Conservation (phyloP, 768 basidiomycete genomes). For the Boletus eberwhitei region DNA sequence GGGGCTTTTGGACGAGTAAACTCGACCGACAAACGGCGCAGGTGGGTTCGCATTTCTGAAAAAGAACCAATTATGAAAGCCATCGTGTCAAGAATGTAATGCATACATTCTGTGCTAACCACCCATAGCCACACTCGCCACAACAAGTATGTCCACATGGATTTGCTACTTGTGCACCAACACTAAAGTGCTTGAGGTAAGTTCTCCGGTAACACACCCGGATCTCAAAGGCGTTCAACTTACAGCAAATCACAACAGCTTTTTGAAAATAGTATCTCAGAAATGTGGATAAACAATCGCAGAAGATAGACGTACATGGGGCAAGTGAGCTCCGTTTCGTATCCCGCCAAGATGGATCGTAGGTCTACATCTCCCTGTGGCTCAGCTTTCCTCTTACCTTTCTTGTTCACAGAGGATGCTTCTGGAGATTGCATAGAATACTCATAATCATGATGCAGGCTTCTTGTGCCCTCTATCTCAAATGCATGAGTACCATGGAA, state of each 20-base stretch:
- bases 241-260: slow-evolving; percentile 76
- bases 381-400: slow-evolving; percentile 44
- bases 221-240: slow-evolving; percentile 22
- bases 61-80: not conserved
- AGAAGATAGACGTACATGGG: slow-evolving; percentile 56
- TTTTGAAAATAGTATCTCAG: slow-evolving; percentile 20
- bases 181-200: slow-evolving; percentile 38
- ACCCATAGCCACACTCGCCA: slow-evolving; percentile 61
- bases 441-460: not conserved
- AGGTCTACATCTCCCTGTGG: slow-evolving; percentile 22
- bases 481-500: slow-evolving; percentile 6
- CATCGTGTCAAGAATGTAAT: not conserved
- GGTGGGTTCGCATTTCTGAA: slow-evolving; percentile 40
- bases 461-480: not conserved
- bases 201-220: not conserved
- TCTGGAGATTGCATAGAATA: slow-evolving; percentile 4
- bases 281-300: not conserved
- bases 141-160: slow-evolving; percentile 77
- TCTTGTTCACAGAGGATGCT: slow-evolving; percentile 28
- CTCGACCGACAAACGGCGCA: slow-evolving; percentile 61
- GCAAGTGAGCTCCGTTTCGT: slow-evolving; percentile 66
- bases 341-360: slow-evolving; percentile 38
- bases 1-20: slow-evolving; percentile 38
- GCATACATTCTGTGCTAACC: slow-evolving; percentile 54
- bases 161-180: slow-evolving; percentile 57